phyloP scores from a whole-genome alignment of 129 eudicot species.

The Smallanthus sonchifolius region DNA sequence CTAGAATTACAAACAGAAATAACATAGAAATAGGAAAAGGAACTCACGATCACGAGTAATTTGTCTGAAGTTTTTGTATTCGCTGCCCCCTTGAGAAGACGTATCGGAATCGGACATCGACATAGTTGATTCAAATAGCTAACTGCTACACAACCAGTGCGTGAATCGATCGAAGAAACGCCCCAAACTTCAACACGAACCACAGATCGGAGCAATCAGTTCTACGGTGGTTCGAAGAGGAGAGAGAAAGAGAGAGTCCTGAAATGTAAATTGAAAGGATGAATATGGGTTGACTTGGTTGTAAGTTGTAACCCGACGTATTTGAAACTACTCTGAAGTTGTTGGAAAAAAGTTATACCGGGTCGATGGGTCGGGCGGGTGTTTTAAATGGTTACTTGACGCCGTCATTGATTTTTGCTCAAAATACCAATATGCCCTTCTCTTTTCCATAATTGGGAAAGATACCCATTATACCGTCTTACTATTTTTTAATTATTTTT shows the following conservation, averaged over 20 bases:
- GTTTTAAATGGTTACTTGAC: slow-evolving; percentile 6
- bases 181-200: neutral
- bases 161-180: neutral
- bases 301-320: neutral
- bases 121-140: slow-evolving; percentile 29
- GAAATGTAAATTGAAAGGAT: slow-evolving; percentile 13
- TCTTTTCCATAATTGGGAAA: too few species aligned
- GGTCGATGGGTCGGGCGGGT: slow-evolving; percentile 22
- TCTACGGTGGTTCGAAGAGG: neutral
- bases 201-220: slow-evolving; percentile 28
- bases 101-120: slow-evolving; percentile 89
- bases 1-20: too few species aligned
- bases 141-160: neutral
- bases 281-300: slow-evolving; percentile 15
- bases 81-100: slow-evolving; percentile 61
- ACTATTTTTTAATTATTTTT: too few species aligned
- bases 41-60: slow-evolving; percentile 83
- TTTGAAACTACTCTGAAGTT: neutral
- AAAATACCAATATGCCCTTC: neutral
- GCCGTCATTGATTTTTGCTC: slow-evolving; percentile 9
- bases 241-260: slow-evolving; percentile 20
- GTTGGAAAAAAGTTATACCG: slow-evolving; percentile 1
- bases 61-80: slow-evolving; percentile 62
- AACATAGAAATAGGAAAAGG: neutral
- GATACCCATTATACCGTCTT: too few species aligned